phyloP scores from a whole-genome alignment of 2,329 filamentous ascomycete species.

The Fusarium pseudograminearum region DNA sequence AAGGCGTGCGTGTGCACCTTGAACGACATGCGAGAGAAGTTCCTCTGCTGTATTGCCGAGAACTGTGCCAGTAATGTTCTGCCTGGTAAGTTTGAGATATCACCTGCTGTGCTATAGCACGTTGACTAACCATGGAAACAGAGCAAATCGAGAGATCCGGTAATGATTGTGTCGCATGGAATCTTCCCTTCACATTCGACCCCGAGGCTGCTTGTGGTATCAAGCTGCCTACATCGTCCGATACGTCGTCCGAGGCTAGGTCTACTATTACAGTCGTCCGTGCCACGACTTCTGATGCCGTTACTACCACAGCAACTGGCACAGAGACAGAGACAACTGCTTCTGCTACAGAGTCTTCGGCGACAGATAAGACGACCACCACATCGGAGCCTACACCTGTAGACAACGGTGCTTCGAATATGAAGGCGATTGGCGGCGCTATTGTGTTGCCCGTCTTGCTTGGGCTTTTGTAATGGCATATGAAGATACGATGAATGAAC shows the following conservation, averaged over 20 bases:
- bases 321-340: background rate
- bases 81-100: background rate
- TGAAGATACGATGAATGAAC: background rate
- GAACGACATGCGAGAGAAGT: slow-evolving; percentile 9
- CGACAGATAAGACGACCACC: background rate
- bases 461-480: background rate
- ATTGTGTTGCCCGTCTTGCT: background rate
- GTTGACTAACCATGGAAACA: background rate
- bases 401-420: background rate
- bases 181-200: slow-evolving; percentile 2
- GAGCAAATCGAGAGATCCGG: slow-evolving; percentile 4
- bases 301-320: background rate
- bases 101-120: accelerated
- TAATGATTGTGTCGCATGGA: background rate
- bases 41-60: slow-evolving; percentile 8
- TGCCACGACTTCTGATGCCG: background rate
- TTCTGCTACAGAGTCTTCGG: background rate
- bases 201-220: slow-evolving; percentile 14
- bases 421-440: background rate
- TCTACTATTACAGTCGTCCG: background rate
- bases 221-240: background rate
- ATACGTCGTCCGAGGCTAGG: background rate
- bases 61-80: slow-evolving; percentile 1
- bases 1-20: slow-evolving; percentile 8
- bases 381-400: background rate